Evolutionary conservation across 306 rosid species (phyloP), one percentile per base, ranked within the genome.

Genomic region (Citrullus amarus): DNA sequence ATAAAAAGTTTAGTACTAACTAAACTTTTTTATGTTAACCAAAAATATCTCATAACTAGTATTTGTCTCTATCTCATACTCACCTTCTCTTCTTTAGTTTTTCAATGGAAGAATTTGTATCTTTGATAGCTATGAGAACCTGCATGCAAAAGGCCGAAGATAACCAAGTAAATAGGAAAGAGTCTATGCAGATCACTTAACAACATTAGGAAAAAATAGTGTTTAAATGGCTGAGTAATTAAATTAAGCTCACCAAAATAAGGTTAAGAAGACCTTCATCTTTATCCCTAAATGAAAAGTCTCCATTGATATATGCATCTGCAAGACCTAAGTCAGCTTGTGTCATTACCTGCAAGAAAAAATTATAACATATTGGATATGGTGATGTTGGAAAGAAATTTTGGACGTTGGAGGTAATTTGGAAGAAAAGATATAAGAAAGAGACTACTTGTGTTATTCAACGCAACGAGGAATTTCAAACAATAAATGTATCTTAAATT

Each of bases 261-360:
- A 91, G 81, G 50, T 88, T 86, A 59, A 91, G 82, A 67, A 93
- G 93, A 61, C 96, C 98, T 74, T 81, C 83, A 69, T 91, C 88
- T 79, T 93, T 86, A 78, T 91, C 97, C 57, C 80, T 91, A 79
- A 93, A 91, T 53, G 93, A 88, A 78, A 90, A 86, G 77, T 91
- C 97, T 22, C 96, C 93, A 22, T 90, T 88, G 61, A 91, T 89
- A 80, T 89, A 93, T 65, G 98, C 96, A 84, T 90, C 96, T 44
- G 97, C 98, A 44, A 93, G 86, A 86, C 97, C 98, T 86, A 93
- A 86, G 85, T 93, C 98, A 38, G 98, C 97, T 75, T 71, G 93
- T 28, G 92, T 86, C 91, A 89, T 91, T 65, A 91, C 82, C 98
- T 91, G 69, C 28, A 25, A 25, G 28, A 25, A 25, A 1, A 25